Evolutionary conservation across 441 rosid genomes (phyloP), one percentile per base, ranked within the genome.

Genomic region (Pelargonium cotyledonis): DNA sequence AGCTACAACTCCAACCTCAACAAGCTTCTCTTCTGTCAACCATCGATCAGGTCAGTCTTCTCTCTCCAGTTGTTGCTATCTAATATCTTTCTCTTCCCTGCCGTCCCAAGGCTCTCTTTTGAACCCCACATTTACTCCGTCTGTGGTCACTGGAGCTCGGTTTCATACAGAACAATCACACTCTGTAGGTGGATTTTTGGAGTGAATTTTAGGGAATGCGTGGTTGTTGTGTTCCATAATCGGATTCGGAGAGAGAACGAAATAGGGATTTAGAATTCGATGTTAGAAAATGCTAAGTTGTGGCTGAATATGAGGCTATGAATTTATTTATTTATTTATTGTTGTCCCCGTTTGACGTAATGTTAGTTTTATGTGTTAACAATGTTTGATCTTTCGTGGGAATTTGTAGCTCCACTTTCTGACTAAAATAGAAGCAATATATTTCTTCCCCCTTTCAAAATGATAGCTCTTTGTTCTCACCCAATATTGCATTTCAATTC

Each of bases 61-160:
- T 55, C 61, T 55, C 61, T 55, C 61, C 26, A 16, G 3, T 55
- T 55, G 23, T 8, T 55, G 35, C 61, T 55, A 21, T 8, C 23
- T 55, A n/a, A n/a, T n/a, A n/a, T n/a, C n/a, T n/a, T 55, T 6
- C 61, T 18, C 26, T 31, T 2, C 3, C 35, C 35, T 4, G 5
- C 35, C 35, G 35, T 31, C 35, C 35, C 35, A 31, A 31, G 35
- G 35, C 35, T 4, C 1, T 31, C 35, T 1, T 31, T 31, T 31
- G 2, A 55, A 11, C 18, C 61, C 61, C 7, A 55, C 61, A 55
- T 55, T 55, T 55, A 55, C 61, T n/a, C 61, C 60, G 60, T 53
- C 60, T 18, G 5, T 53, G 60, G 8, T 53, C 8, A 16, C 60
- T 26, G 61, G 61, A 55, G 61, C 61, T 55, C 61, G 8, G 26